phyloP scores from a whole-genome alignment of 1,139 yeast genomes.

The Pichia sp. region DNA sequence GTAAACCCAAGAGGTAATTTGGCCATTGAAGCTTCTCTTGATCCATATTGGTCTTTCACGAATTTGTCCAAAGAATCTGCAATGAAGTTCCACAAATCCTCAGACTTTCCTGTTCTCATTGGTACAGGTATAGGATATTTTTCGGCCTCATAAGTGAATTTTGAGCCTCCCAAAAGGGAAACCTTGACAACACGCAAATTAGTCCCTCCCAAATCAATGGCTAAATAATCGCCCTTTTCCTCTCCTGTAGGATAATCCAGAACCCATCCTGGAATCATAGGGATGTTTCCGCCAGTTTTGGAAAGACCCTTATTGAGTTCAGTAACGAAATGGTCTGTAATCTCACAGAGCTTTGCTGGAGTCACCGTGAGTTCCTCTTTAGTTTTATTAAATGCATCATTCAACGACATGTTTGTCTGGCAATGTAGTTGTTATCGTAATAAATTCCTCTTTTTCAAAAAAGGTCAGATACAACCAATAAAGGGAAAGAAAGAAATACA shows the following conservation, averaged over 20 bases:
- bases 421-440: background rate
- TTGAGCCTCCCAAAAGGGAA: conserved; percentile 69
- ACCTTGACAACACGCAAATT: conserved; percentile 87
- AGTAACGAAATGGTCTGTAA: conserved; percentile 62
- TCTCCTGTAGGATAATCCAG: conserved; percentile 88
- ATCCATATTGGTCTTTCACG: conserved; percentile 58
- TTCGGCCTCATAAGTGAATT: conserved; percentile 78
- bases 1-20: conserved; percentile 89
- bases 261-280: conserved; percentile 98
- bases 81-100: conserved; percentile 78
- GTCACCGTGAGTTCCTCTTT: conserved; percentile 65
- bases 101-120: conserved; percentile 72
- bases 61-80: conserved; percentile 72
- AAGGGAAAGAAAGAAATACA: background rate
- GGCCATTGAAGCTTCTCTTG: conserved; percentile 29
- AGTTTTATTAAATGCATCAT: conserved; percentile 37
- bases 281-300: conserved; percentile 75
- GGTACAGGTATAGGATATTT: conserved; percentile 71
- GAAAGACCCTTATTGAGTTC: conserved; percentile 82
- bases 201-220: conserved; percentile 95
- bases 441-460: background rate
- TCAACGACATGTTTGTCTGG: conserved; percentile 12
- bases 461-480: too few relatives aligned
- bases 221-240: conserved; percentile 84
- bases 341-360: conserved; percentile 53